A percentile compares a stretch with the other conserved stretches of the same genome.
Conservation (phyloP, 805 yeast genomes). For the Candida silvicultrix region DNA sequence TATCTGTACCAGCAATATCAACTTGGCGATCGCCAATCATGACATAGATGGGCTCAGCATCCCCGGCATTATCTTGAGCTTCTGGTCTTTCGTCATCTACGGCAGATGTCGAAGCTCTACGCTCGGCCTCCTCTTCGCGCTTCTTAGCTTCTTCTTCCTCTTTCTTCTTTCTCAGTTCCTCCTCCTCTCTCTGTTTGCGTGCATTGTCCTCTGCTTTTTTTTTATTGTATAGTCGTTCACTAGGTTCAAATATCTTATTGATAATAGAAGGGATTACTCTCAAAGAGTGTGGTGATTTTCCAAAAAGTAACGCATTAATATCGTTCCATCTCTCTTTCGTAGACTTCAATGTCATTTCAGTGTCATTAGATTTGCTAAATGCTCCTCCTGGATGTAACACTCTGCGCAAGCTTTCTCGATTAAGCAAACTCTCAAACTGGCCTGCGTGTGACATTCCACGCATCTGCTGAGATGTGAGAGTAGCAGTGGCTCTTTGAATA, state of each 20-base stretch:
- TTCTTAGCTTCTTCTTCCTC: constrained; percentile 20
- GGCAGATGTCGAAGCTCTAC: constrained; percentile 2
- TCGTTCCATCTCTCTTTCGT: constrained; percentile 70
- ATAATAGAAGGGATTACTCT: constrained; percentile 37
- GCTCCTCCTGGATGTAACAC: not conserved
- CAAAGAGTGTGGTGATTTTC: constrained; percentile 28
- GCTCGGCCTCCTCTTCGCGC: constrained; percentile 24
- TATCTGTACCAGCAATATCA: constrained; percentile 84
- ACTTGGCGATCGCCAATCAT: constrained; percentile 71
- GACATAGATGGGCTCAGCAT: constrained; percentile 53
- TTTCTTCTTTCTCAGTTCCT: constrained; percentile 21
- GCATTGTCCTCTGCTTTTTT: constrained; percentile 24
- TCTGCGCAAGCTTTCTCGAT: not conserved
- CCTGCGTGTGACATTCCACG: not conserved
- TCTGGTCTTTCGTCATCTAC: constrained; percentile 21
- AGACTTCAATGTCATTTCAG: constrained; percentile 24
- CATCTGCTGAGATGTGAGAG: not conserved
- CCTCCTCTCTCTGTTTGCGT: constrained; percentile 20
- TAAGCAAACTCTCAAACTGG: not conserved
- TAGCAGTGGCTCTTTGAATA: not conserved
- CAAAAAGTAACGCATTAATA: constrained; percentile 43
- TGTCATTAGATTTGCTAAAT: not conserved
- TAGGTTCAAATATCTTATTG: constrained; percentile 41
- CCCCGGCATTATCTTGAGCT: constrained; percentile 9
- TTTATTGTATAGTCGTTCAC: constrained; percentile 31